A percentile compares a stretch with the other conserved stretches of the same genome.
These are phyloP conservation scores for Karstenula rhodostoma DNA, from an alignment of 2,329 filamentous ascomycete species.

Conservation along the genomic window DNA sequence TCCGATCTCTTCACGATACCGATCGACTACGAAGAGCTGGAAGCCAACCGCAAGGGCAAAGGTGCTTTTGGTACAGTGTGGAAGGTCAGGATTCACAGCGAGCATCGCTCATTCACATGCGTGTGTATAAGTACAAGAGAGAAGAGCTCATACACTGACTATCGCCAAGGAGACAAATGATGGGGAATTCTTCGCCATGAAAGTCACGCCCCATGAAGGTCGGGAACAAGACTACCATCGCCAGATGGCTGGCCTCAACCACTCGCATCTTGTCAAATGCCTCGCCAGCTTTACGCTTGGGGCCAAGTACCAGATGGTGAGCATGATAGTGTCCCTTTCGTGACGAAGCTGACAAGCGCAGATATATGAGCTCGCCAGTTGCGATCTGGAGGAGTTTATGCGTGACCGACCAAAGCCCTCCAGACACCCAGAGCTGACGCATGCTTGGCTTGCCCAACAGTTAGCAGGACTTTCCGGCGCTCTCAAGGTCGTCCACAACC, in stretches of 20 bases:
- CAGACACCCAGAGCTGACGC: background rate
- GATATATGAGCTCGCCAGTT: conserved; percentile 21
- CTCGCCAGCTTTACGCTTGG: conserved; percentile 25
- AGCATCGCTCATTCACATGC: conserved; percentile 15
- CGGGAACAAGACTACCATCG: conserved; percentile 19
- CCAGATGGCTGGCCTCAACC: conserved; percentile 16
- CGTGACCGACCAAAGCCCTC: background rate
- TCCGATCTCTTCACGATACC: conserved; percentile 16
- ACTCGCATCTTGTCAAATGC: conserved; percentile 27
- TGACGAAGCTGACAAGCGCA: background rate
- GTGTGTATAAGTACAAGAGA: conserved; percentile 6
- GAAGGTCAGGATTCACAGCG: conserved; percentile 15
- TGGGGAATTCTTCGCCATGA: conserved; percentile 19
- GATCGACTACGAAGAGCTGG: conserved; percentile 2
- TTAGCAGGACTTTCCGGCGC: conserved; percentile 17
- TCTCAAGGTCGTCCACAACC: conserved; percentile 20
- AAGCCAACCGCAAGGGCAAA: conserved; percentile 5
- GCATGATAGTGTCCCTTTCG: background rate
- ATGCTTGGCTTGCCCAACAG: conserved; percentile 14
- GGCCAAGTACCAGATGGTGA: conserved; percentile 16
- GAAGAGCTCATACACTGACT: background rate
- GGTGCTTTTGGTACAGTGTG: conserved; percentile 21
- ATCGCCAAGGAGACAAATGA: conserved; percentile 4
- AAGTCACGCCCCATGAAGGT: conserved; percentile 14
- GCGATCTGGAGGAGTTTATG: conserved; percentile 20